Conservation (phyloP, 805 yeast genomes). For the Torulaspora franciscae region DNA sequence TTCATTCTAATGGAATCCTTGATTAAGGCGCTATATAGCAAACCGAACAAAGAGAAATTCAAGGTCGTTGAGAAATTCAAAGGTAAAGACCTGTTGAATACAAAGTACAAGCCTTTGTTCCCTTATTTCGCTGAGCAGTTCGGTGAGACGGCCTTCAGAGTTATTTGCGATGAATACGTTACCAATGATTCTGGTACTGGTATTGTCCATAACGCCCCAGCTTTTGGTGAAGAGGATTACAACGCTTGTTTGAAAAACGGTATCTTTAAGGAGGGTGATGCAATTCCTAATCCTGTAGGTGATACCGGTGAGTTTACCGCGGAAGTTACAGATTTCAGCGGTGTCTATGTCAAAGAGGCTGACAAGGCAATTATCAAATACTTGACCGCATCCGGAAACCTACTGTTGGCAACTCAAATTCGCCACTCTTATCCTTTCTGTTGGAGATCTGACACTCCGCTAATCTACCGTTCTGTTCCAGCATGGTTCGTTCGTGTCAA, state of each 20-base stretch:
- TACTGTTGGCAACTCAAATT: constrained; percentile 74
- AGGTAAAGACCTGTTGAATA: constrained; percentile 78
- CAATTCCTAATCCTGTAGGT: constrained; percentile 93
- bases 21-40: constrained; percentile 81
- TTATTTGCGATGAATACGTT: constrained; percentile 78
- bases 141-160: constrained; percentile 75
- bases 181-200: constrained; percentile 97
- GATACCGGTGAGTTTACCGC: constrained; percentile 81
- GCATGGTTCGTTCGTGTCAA: constrained; percentile 96
- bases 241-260: constrained; percentile 72
- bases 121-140: constrained; percentile 72
- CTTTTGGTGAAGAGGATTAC: constrained; percentile 99
- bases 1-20: constrained; percentile 82
- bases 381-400: constrained; percentile 69
- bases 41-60: constrained; percentile 85
- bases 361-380: constrained; percentile 85
- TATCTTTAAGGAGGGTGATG: constrained; percentile 58
- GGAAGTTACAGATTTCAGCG: constrained; percentile 70
- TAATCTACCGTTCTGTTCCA: constrained; percentile 92
- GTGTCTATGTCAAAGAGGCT: constrained; percentile 91
- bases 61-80: constrained; percentile 72
- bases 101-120: constrained; percentile 77
- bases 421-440: constrained; percentile 98
- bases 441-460: constrained; percentile 99
- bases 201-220: constrained; percentile 97